Evolutionary conservation across 768 basidiomycete species (phyloP), one percentile per base, ranked within the genome.

Genomic region (Pisolithus tinctorius): DNA sequence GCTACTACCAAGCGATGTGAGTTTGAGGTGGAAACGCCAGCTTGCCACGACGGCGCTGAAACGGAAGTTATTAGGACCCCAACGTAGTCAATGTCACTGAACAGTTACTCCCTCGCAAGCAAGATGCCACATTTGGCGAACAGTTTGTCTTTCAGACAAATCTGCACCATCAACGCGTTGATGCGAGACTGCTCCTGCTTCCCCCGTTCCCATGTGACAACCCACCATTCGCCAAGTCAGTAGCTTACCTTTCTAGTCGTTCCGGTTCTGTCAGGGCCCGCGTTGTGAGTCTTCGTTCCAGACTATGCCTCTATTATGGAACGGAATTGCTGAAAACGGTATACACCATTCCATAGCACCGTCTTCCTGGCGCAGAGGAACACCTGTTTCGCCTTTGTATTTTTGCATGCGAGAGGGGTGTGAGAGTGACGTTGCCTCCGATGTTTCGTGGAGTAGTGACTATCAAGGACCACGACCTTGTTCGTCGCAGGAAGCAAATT

Each of bases 181-280:
- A 59, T 2, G 67, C 66, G 40, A 69, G 50, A 43, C 45, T 69
- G 1, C 30, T 59, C 39, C 53, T 67, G 9, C 63, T 63, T 8
- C 49, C 67, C 29, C 66, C 62, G 23, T 37, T 58, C 26, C 55
- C 64, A n/a, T 62, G 55, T 42, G 68, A 68, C 44, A 31, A 37
- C 40, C 54, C 58, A 20, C 61, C 67, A 1, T 57, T 65, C 54
- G 67, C 66, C n/a, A 67, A 69, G 53, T 67, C 65, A 14, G 65
- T 58, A 26, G 59, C 67, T 16, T 69, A 62, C 56, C 49, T 67
- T 54, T 63, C 67, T 16, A 67, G 58, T 48, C 29, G 58, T 16
- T 60, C 60, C 29, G 63, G 60, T n/a, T 41, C 65, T 13, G 47
- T 69, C 42, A 53, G 44, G 10, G 59, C 59, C 42, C 52, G 52